These are phyloP conservation scores for Pseudonitzschia pungens DNA, from an alignment of 108 stramenopile species.

Conservation along the genomic window DNA sequence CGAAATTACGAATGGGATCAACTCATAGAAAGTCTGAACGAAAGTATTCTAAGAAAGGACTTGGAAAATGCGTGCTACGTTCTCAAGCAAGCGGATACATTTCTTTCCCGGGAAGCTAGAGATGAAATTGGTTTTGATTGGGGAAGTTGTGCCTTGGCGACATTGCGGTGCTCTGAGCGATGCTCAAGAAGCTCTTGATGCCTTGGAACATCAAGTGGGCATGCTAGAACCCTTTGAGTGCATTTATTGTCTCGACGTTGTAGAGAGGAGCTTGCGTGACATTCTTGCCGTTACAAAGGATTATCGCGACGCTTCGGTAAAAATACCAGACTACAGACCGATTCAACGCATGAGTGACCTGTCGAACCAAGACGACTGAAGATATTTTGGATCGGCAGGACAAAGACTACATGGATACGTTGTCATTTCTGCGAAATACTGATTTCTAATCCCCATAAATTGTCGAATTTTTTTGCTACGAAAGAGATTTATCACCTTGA, in stretches of 20 bases:
- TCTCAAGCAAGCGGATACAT: conserved; percentile 28
- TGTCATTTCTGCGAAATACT: conserved; percentile 16
- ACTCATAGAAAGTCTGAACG: conserved; percentile 33
- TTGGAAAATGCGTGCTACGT: conserved; percentile 28
- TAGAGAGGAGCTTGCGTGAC: conserved; percentile 80
- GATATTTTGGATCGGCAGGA: conserved; percentile 43
- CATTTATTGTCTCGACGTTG: conserved; percentile 65
- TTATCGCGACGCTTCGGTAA: conserved; percentile 6
- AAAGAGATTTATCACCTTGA: background rate
- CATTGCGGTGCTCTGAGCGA: conserved; percentile 86
- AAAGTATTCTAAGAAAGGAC: conserved; percentile 18
- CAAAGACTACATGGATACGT: conserved; percentile 27
- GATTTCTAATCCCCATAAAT: too few relatives aligned
- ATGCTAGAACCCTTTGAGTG: conserved; percentile 87
- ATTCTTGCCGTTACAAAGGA: conserved; percentile 50
- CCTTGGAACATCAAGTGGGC: conserved; percentile 66
- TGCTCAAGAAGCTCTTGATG: conserved; percentile 82
- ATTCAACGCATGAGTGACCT: conserved; percentile 45
- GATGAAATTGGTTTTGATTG: conserved; percentile 79
- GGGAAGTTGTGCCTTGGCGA: conserved; percentile 84
- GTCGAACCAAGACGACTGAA: conserved; percentile 24
- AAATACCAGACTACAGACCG: conserved; percentile 30
- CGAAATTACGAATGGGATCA: conserved; percentile 76
- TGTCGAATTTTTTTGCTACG: background rate
- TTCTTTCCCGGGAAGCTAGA: conserved; percentile 26